These are phyloP conservation scores for Ceratonia siliqua DNA, from an alignment of 306 rosid genomes.

Conservation along the genomic window DNA sequence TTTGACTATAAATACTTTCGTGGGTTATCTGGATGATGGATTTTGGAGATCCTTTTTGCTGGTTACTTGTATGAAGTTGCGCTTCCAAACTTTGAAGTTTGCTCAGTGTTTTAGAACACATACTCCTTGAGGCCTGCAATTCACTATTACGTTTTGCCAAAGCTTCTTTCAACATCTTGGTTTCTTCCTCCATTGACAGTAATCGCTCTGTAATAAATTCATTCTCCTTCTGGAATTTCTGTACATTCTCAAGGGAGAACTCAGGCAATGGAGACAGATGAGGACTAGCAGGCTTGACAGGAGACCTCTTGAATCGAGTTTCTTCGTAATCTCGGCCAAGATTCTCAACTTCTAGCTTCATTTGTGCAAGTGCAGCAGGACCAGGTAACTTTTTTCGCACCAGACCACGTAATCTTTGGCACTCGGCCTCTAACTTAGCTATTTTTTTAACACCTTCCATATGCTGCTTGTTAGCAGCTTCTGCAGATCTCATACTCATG, in stretches of 20 bases:
- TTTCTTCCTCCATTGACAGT: slow-evolving; percentile 85
- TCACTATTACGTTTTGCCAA: slow-evolving; percentile 95
- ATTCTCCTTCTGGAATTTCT: slow-evolving; percentile 91
- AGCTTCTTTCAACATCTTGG: slow-evolving; percentile 97
- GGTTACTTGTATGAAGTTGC: slow-evolving; percentile 61
- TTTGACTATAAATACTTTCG: slow-evolving; percentile 69
- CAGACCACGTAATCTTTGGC: slow-evolving; percentile 95
- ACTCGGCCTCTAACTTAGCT: slow-evolving; percentile 92
- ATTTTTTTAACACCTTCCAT: slow-evolving; percentile 88
- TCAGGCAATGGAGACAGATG: slow-evolving; percentile 62
- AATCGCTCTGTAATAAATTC: slow-evolving; percentile 93
- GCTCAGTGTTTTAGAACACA: slow-evolving; percentile 83
- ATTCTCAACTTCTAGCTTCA: slow-evolving; percentile 96
- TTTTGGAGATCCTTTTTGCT: slow-evolving; percentile 75
- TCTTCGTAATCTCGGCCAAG: slow-evolving; percentile 94
- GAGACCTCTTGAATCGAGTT: slow-evolving; percentile 73
- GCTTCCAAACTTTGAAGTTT: slow-evolving; percentile 83
- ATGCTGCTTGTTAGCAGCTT: slow-evolving; percentile 94
- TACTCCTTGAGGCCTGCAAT: slow-evolving; percentile 89
- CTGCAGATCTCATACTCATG: slow-evolving; percentile 98
- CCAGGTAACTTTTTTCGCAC: slow-evolving; percentile 97
- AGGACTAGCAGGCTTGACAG: slow-evolving; percentile 73
- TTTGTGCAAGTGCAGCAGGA: slow-evolving; percentile 99
- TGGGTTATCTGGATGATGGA: slow-evolving; percentile 60
- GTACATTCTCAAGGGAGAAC: slow-evolving; percentile 69